phyloP scores from a whole-genome alignment of 768 basidiomycete species.

The Botryobasidium botryosum region DNA sequence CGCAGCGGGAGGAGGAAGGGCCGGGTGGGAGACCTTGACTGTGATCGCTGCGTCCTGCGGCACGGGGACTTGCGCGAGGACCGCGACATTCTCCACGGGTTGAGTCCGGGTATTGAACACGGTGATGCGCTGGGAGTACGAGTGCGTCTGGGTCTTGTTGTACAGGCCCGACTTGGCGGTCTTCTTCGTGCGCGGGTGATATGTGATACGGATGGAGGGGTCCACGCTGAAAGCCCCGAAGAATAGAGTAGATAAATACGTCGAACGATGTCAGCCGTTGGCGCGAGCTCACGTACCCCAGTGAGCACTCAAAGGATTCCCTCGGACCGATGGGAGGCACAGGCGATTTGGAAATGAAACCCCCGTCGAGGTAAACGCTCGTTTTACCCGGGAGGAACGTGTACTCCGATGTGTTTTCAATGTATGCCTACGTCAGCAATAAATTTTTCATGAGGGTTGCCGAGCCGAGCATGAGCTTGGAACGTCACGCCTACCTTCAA shows the following conservation, averaged over 20 bases:
- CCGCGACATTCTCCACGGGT: not conserved
- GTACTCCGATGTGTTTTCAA: constrained; percentile 12
- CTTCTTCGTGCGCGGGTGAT: constrained; percentile 9
- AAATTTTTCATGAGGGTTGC: too few relatives aligned
- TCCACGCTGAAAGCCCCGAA: constrained; percentile 13
- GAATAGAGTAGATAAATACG: too few relatives aligned
- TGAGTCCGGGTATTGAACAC: constrained; percentile 10
- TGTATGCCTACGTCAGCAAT: not conserved
- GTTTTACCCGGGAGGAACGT: constrained; percentile 8
- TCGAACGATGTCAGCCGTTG: too few relatives aligned
- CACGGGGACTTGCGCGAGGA: constrained; percentile 10
- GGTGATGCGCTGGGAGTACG: constrained; percentile 8
- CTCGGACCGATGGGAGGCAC: constrained; percentile 10
- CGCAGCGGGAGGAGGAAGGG: too few relatives aligned
- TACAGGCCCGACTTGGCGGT: constrained; percentile 1
- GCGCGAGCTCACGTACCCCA: too few relatives aligned
- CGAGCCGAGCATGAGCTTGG: not conserved
- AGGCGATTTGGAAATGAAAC: constrained; percentile 12
- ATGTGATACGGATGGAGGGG: constrained; percentile 10
- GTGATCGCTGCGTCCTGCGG: constrained; percentile 18
- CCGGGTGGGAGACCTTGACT: constrained; percentile 18
- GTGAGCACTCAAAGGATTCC: constrained; percentile 12
- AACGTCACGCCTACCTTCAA: not conserved
- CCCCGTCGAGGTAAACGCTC: constrained; percentile 12
- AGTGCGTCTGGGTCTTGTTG: constrained; percentile 8